Evolutionary conservation across 2,329 filamentous ascomycete genomes (phyloP).

Genomic region (Ascochyta lentis): DNA sequence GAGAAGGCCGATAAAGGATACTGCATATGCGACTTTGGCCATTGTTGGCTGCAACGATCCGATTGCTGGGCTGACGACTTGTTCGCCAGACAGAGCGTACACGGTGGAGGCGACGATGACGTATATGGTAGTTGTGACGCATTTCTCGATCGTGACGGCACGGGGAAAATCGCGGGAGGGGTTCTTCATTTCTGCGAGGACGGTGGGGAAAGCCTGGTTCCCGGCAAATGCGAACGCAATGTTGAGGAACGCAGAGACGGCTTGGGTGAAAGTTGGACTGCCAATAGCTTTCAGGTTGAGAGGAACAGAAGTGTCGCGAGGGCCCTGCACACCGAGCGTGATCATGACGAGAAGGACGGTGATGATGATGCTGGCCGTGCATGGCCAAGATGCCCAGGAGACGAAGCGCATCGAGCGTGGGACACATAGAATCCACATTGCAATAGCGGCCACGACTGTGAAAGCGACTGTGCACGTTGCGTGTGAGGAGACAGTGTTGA

Average conservation of each 20-base stretch:
- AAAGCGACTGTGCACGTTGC: slow-evolving; percentile 39
- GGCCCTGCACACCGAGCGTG: slow-evolving; percentile 34
- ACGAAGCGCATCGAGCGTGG: slow-evolving; percentile 38
- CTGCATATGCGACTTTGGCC: slow-evolving; percentile 34
- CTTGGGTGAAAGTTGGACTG: slow-evolving; percentile 31
- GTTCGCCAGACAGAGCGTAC: slow-evolving; percentile 35
- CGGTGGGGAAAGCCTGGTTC: slow-evolving; percentile 39
- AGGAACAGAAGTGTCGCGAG: slow-evolving; percentile 25
- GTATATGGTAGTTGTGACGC: slow-evolving; percentile 30
- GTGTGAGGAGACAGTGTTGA: slow-evolving; percentile 38
- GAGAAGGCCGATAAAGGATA: slow-evolving; percentile 31
- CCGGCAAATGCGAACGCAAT: slow-evolving; percentile 38
- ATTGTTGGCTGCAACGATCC: slow-evolving; percentile 29
- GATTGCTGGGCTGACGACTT: slow-evolving; percentile 34
- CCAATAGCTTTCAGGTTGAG: slow-evolving; percentile 34
- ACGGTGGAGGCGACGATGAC: slow-evolving; percentile 31
- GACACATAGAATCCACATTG: slow-evolving; percentile 40
- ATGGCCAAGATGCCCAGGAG: slow-evolving; percentile 37
- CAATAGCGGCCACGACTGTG: slow-evolving; percentile 29
- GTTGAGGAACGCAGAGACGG: slow-evolving; percentile 34
- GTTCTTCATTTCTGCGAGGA: slow-evolving; percentile 38
- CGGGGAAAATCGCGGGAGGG: slow-evolving; percentile 35
- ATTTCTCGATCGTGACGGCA: slow-evolving; percentile 37
- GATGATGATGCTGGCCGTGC: slow-evolving; percentile 31
- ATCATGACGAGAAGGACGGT: slow-evolving; percentile 38